Conservation (phyloP, 2,329 filamentous ascomycete genomes). For the Beauveria sp. region DNA sequence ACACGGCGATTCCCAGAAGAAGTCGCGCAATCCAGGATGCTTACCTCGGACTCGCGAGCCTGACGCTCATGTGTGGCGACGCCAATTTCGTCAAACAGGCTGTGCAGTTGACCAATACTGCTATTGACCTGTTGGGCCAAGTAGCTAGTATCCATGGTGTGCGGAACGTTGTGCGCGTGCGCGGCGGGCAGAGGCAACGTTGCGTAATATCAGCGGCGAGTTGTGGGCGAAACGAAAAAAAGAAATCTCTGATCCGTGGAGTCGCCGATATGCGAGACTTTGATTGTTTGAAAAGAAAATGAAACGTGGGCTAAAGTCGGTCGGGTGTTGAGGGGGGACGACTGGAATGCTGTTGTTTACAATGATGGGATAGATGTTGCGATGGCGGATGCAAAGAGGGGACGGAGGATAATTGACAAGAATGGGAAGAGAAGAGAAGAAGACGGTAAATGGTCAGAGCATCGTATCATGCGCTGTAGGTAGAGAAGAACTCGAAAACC, state of each 20-base stretch:
- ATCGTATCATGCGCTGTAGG: conserved; percentile 11
- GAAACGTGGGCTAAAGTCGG: neutral
- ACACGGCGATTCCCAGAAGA: neutral
- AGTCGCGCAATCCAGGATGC: neutral
- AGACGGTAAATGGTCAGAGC: conserved; percentile 1
- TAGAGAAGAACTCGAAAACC: neutral
- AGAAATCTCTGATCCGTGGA: neutral
- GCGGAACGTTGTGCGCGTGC: neutral
- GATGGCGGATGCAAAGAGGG: neutral
- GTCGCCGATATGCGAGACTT: conserved; percentile 1
- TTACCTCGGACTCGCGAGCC: conserved; percentile 79
- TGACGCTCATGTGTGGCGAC: conserved; percentile 92
- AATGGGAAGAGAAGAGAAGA: neutral
- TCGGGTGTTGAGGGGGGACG: neutral
- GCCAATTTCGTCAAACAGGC: conserved; percentile 94
- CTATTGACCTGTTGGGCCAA: conserved; percentile 90
- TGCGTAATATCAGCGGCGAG: neutral
- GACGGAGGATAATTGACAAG: neutral
- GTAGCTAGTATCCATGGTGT: conserved; percentile 81
- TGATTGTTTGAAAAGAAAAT: neutral
- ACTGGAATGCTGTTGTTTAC: conserved; percentile 11
- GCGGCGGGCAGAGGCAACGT: neutral
- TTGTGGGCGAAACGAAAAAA: neutral
- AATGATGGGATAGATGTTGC: neutral
- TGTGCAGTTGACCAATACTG: conserved; percentile 88